These are phyloP conservation scores for Zygoascus hellenicus DNA, from an alignment of 1,139 yeast species.

Conservation along the genomic window DNA sequence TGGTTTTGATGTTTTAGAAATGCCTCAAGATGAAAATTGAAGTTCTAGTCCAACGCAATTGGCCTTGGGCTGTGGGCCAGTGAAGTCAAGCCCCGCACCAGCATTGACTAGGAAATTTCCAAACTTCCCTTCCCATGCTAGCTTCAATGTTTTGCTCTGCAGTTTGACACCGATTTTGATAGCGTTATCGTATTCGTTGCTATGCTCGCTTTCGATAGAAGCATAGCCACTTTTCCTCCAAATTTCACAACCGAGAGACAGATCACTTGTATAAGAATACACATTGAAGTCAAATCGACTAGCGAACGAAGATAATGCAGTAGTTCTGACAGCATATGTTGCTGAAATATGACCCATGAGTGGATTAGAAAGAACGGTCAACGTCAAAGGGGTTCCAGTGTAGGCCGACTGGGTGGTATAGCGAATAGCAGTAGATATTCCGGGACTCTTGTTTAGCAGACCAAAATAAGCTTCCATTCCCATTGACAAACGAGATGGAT, in stretches of 20 bases:
- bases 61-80: slow-evolving; percentile 29
- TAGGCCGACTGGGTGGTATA: slow-evolving; percentile 83
- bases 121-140: slow-evolving; percentile 85
- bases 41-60: slow-evolving; percentile 36
- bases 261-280: slow-evolving; percentile 83
- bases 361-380: slow-evolving; percentile 86
- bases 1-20: background rate
- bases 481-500: slow-evolving; percentile 47
- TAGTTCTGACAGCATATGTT: slow-evolving; percentile 80
- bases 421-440: slow-evolving; percentile 70
- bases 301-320: slow-evolving; percentile 69
- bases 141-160: slow-evolving; percentile 52
- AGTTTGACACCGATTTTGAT: slow-evolving; percentile 70
- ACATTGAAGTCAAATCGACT: slow-evolving; percentile 86
- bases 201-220: slow-evolving; percentile 14
- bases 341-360: slow-evolving; percentile 85
- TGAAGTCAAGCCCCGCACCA: slow-evolving; percentile 51
- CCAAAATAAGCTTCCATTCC: slow-evolving; percentile 94
- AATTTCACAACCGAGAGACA: slow-evolving; percentile 80
- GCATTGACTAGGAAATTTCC: slow-evolving; percentile 75
- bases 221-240: slow-evolving; percentile 41
- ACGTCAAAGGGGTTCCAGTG: slow-evolving; percentile 82
- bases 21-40: slow-evolving; percentile 30
- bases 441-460: slow-evolving; percentile 62
- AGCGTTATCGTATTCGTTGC: slow-evolving; percentile 48